phyloP scores from a whole-genome alignment of 331 rosid species.

The Acacia pycnantha region DNA sequence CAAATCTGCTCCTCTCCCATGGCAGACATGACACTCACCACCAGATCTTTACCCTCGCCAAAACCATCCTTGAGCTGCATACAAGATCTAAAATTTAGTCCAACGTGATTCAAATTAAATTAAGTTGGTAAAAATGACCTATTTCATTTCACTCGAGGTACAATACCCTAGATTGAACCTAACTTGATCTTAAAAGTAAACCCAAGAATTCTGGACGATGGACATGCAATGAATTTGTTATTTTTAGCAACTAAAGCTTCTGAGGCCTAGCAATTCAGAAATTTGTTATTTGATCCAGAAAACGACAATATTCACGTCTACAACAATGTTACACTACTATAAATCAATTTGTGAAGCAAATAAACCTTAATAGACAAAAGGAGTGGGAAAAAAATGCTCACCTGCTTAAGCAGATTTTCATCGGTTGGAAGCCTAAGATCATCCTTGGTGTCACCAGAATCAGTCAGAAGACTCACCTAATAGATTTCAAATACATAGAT shows the following conservation, averaged over 20 bases:
- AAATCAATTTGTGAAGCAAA: constrained; percentile 6
- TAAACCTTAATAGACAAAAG: neutral
- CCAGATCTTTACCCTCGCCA: constrained; percentile 62
- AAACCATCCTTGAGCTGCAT: constrained; percentile 73
- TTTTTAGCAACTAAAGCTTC: neutral
- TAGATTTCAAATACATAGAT: constrained; percentile 9
- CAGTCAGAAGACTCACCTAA: constrained; percentile 73
- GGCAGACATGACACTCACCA: constrained; percentile 71
- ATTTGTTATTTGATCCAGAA: neutral
- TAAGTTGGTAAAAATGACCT: neutral
- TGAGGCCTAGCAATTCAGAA: neutral
- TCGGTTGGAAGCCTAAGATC: constrained; percentile 77
- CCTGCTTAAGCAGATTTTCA: constrained; percentile 71
- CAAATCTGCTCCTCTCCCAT: constrained; percentile 80
- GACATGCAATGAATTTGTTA: neutral
- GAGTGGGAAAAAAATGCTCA: constrained; percentile 21
- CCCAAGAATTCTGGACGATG: neutral
- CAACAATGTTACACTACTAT: neutral
- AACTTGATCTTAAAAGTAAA: neutral
- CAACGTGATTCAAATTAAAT: neutral
- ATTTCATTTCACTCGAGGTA: neutral
- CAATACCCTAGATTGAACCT: neutral
- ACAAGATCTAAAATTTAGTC: neutral
- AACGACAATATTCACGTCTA: neutral
- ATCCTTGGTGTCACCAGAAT: constrained; percentile 65